Evolutionary conservation across 2,329 filamentous ascomycete genomes (phyloP), one percentile per base, ranked within the genome.

Genomic region (Botryotinia narcissicola): DNA sequence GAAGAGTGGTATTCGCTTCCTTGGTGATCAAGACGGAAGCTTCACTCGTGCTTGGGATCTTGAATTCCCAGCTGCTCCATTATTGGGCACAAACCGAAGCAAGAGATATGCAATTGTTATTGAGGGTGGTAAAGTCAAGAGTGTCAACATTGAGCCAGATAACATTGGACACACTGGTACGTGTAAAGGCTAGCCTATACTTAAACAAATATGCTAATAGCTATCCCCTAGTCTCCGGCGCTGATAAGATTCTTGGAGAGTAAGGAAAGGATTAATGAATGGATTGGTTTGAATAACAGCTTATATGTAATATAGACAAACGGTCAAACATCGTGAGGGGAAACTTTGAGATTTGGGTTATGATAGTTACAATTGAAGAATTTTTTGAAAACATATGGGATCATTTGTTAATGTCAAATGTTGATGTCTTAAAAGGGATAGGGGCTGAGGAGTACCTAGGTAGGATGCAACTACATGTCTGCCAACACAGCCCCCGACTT

Each of bases 51-150:
- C 92, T 6, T 87, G 97, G 63, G 94, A 97, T 75, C 87, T 97
- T 59, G 88, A 88, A 76, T 98, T 97, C 80, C 93, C 97, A 77
- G 91, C 88, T 73, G 86, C 88, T 16, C 86, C 91, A 73, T 88
- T 97, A 81, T 96, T 98, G 79, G 95, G 95, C 62, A 91, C 91
- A 78, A 85, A 89, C 78, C 90, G 95, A 76, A 92, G 92, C 84
- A 97, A 97, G 89, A 89, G 95, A 73, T 98, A 97, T 80, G 93
- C 93, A 35, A 86, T 97, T 72, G 88, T 94, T 63, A 85, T 97
- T 72, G 90, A 97, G 84, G 85, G 96, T 78, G 95, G 95, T 78
- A 93, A 93, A 84, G 92, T 98, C 78, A 91, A 91, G 84, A 89
- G 91, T 79, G 88, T 91, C n/a, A 89, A 93, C 79, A 88, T 97